Evolutionary conservation across 1,139 yeast species (phyloP), one percentile per base, ranked within the genome.

Genomic region (Pneumocystis canis): DNA sequence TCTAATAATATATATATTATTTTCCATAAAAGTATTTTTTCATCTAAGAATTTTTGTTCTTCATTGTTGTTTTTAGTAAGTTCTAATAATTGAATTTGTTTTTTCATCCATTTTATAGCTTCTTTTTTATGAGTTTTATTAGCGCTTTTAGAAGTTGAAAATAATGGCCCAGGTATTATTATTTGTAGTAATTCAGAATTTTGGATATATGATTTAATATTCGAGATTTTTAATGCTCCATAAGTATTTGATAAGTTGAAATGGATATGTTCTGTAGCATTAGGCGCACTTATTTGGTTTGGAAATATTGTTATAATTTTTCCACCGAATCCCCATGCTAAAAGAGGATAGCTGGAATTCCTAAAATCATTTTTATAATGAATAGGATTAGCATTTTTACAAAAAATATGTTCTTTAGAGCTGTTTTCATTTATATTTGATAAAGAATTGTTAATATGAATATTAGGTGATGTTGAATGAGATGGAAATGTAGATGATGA

Each of bases 321-420:
- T 11, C 77, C 76, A 5, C 80, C 75, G 53, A 77, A 74, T 60
- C 87, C 81, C 87, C 95, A 89, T 64, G 80, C 77, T 71, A 89
- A 86, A 41, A 89, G 59, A 30, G 68, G 65, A 62, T 66, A 65
- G 11, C 60, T 62, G 2, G 57, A 2, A 25, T 47, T 47, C 25
- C 25, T 11, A 7, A 47, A 47, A 20, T 20, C 11, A 18, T 25
- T 14, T 25, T 47, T 47, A 47, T 25, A 31, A 47, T 47, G 25
- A 47, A 20, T 9, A 25, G 53, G 20, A 18, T 9, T 25, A 20
- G 31, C 9, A 25, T 47, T 25, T 25, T 47, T 31, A 9, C 25
- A 4, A 47, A 25, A 25, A 47, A 25, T 25, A 25, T 11, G 25
- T 47, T 14, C 25, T 25, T 18, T 47, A 28, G 54, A 25, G 30